These are phyloP conservation scores for Dichomitus squalens DNA, from an alignment of 1,284 basidiomycete genomes.

Conservation along the genomic window DNA sequence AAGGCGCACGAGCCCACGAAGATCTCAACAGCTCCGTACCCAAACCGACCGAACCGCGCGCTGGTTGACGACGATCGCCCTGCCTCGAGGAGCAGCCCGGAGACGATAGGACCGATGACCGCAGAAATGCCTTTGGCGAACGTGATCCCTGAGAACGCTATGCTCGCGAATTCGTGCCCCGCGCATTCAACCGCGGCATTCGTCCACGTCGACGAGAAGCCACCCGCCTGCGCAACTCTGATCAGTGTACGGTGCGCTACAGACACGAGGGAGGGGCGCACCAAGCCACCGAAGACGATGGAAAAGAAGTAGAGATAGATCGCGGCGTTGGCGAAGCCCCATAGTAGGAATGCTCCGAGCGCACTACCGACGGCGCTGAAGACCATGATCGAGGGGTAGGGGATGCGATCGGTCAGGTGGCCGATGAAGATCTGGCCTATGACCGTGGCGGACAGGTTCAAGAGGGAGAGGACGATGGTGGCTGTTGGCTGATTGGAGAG, in stretches of 20 bases:
- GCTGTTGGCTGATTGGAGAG: slow-evolving; percentile 27
- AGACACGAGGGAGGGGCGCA: slow-evolving; percentile 1
- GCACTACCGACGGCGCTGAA: slow-evolving; percentile 27
- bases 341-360: slow-evolving; percentile 30
- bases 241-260: not conserved
- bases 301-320: slow-evolving; percentile 29
- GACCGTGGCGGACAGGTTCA: slow-evolving; percentile 30
- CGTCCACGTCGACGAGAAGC: slow-evolving; percentile 28
- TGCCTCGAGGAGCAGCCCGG: slow-evolving; percentile 25
- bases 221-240: not conserved
- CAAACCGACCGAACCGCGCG: slow-evolving; percentile 23
- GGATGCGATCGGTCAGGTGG: slow-evolving; percentile 28
- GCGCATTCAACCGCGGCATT: slow-evolving; percentile 27
- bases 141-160: slow-evolving; percentile 24
- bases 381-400: slow-evolving; percentile 30
- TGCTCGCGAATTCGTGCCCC: slow-evolving; percentile 27
- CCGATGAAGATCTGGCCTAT: slow-evolving; percentile 31
- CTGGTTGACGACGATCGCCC: slow-evolving; percentile 17
- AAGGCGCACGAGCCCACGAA: slow-evolving; percentile 32
- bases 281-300: slow-evolving; percentile 32
- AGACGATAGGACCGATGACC: slow-evolving; percentile 29
- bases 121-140: slow-evolving; percentile 28
- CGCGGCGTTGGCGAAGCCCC: slow-evolving; percentile 31
- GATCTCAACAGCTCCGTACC: slow-evolving; percentile 29
- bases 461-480: slow-evolving; percentile 28